Evolutionary conservation across 805 yeast species (phyloP).

Genomic region (Candida multigemmis): DNA sequence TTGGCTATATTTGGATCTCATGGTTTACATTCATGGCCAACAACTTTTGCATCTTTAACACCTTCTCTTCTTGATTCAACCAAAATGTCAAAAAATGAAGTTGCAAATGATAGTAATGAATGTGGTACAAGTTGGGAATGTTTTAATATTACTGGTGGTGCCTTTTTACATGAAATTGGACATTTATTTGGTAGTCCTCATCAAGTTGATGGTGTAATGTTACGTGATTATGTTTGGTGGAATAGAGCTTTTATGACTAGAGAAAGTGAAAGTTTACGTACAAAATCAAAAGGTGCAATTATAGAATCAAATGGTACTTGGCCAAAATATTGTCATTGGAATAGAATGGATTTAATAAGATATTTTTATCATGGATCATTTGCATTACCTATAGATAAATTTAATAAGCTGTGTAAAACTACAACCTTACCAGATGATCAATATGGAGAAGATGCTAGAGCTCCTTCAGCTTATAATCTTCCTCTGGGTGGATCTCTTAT

Average conservation of each 20-base stretch:
- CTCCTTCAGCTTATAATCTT: conserved; percentile 13
- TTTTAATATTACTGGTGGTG: conserved; percentile 77
- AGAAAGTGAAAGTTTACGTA: conserved; percentile 51
- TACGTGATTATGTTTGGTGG: conserved; percentile 73
- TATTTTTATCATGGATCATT: conserved; percentile 79
- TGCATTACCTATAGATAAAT: conserved; percentile 54
- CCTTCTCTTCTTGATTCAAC: conserved; percentile 70
- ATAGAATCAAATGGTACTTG: conserved; percentile 29
- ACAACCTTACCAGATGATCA: conserved; percentile 9
- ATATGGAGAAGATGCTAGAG: conserved; percentile 7
- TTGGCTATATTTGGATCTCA: conserved; percentile 93
- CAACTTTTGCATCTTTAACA: conserved; percentile 60
- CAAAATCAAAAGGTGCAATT: conserved; percentile 35
- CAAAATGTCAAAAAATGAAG: conserved; percentile 49
- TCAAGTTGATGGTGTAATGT: conserved; percentile 83
- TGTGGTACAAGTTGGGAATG: conserved; percentile 91
- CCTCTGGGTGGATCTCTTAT: conserved; percentile 23
- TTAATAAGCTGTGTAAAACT: conserved; percentile 28
- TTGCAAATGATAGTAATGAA: conserved; percentile 85
- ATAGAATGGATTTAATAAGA: conserved; percentile 68
- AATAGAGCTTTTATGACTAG: conserved; percentile 74
- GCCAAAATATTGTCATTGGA: conserved; percentile 77
- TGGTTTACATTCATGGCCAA: conserved; percentile 89
- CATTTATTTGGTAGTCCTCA: conserved; percentile 90
- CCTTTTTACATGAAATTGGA: conserved; percentile 93